phyloP scores from a whole-genome alignment of 345 rosid genomes.

The Euphorbia pulcherrima region DNA sequence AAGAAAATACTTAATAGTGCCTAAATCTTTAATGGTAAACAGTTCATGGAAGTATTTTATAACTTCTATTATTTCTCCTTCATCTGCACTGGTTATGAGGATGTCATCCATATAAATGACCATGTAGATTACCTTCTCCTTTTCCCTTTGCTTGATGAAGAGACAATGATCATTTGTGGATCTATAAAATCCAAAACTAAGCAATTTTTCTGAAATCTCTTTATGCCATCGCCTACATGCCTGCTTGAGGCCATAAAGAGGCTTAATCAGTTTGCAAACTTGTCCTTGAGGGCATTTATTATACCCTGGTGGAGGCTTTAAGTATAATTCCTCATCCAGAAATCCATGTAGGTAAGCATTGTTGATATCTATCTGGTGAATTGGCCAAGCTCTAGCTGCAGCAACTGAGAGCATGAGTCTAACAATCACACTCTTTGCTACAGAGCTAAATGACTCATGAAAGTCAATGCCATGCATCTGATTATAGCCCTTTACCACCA shows the following conservation, averaged over 20 bases:
- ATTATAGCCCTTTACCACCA: not conserved
- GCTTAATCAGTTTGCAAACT: not conserved
- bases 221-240: not conserved
- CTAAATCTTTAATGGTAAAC: not conserved
- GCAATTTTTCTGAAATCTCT: not conserved
- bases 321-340: no score
- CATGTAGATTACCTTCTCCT: not conserved
- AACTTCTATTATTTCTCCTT: not conserved
- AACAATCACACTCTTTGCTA: not conserved
- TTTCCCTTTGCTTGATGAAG: not conserved
- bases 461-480: not conserved
- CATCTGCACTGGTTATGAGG: not conserved
- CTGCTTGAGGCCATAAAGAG: not conserved
- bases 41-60: not conserved
- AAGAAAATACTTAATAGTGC: not conserved
- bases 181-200: not conserved
- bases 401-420: not conserved
- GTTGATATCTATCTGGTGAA: not conserved
- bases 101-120: not conserved
- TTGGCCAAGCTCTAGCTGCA: not conserved
- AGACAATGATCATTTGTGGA: not conserved
- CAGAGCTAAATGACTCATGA: not conserved
- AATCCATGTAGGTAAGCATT: not conserved
- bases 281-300: not conserved
- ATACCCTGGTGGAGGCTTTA: not conserved